A percentile compares a stretch with the other conserved stretches of the same genome.
phyloP scores from a whole-genome alignment of 2,329 filamentous ascomycete species.

The Magnaporthiopsis rhizophila region DNA sequence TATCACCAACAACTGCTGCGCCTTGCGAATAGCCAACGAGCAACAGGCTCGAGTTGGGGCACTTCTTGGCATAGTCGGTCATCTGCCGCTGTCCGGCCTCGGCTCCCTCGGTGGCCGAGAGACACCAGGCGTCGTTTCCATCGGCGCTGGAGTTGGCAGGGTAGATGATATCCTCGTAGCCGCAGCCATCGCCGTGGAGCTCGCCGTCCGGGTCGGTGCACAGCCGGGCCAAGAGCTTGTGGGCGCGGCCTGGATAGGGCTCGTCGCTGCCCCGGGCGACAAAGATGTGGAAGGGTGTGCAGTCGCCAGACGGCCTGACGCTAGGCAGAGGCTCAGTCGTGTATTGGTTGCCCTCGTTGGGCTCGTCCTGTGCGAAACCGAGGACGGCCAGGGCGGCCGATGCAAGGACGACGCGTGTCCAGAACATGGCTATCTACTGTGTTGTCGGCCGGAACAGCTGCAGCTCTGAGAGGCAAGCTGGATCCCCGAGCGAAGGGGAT shows the following conservation, averaged over 20 bases:
- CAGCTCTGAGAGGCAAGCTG: not conserved
- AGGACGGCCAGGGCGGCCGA: not conserved
- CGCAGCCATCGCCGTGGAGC: conserved; percentile 6
- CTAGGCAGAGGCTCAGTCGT: not conserved
- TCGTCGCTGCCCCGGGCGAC: conserved; percentile 23
- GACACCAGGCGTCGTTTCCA: conserved; percentile 24
- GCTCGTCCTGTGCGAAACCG: not conserved
- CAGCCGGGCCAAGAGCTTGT: conserved; percentile 21
- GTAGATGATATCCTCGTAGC: conserved; percentile 22
- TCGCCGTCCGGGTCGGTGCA: conserved; percentile 12
- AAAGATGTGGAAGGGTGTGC: conserved; percentile 2
- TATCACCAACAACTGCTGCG: conserved; percentile 28
- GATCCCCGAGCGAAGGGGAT: too few relatives aligned
- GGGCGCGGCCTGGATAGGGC: conserved; percentile 26
- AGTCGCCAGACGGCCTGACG: not conserved
- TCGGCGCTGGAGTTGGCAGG: conserved; percentile 16
- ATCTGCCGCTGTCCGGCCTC: conserved; percentile 28
- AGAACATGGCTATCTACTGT: not conserved
- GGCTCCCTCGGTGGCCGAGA: conserved; percentile 27
- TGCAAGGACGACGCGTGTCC: not conserved
- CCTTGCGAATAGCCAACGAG: conserved; percentile 34
- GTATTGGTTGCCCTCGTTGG: not conserved
- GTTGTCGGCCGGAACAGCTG: not conserved
- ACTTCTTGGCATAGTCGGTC: conserved; percentile 28
- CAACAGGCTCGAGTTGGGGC: conserved; percentile 31